Base-by-base conservation (phyloP, 2,329 filamentous ascomycete species). In the Coleophoma cylindrospora region DNA sequence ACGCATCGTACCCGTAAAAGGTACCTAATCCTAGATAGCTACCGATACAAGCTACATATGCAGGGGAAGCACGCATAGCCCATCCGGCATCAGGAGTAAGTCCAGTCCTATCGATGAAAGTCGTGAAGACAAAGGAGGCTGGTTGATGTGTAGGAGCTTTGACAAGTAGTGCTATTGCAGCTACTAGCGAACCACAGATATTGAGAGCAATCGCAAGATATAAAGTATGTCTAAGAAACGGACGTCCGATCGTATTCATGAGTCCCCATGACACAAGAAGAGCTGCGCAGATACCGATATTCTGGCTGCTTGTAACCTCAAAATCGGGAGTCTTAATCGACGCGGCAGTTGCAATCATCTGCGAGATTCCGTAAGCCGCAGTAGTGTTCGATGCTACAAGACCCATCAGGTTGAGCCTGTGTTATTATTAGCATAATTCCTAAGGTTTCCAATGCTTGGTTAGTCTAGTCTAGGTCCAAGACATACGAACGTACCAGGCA, bases 281-380 rank as follows among this genome's bases (percentile, higher is more conserved):
- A 6, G 78, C 79, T 6, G 76, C 78, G 54, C 81, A 80, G 52
- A 83, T 81, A n/a, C 76, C 79, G 43, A 83, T 73, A 3, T 75
- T 80, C 53, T 71, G 71, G 13, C 58, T 66, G 1, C 77, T 67
- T 0, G 72, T 74, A 0, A 76, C 62, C n/a, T 56, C 57, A 49
- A 72, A 75, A 27, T 61, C 59, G 11, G 27, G 27, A 3, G 63
- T 68, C 50, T 73, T 72, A 15, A 76, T 65, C 6, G 68, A 70
- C 17, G 72, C 73, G 11, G 70, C 64, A 2, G 68, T 72, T 3
- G 71, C 70, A 40, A 76, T 72, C 5, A 76, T 64, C 27, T 68
- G 69, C 10, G 73, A 73, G 44, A 64, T 65, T 40, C 73, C 73
- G 52, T 73, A 74, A 4, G 66, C 70, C 50, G 73, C 74, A 48